phyloP scores from a whole-genome alignment of 371 early-diverging fungal genomes.

The Actinomortierella wolfii region DNA sequence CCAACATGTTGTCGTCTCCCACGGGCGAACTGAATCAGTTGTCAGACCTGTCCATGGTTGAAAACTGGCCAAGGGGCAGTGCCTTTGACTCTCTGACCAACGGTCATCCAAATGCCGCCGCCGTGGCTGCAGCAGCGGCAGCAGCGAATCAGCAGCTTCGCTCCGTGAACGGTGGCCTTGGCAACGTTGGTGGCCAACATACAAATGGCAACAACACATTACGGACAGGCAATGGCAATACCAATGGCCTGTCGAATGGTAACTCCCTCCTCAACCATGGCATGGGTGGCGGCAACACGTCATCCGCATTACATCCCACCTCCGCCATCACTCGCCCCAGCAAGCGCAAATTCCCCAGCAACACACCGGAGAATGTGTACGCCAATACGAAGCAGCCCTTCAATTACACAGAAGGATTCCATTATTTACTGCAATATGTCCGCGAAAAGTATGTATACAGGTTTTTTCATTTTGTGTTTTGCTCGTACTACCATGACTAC shows the following conservation, averaged over 20 bases:
- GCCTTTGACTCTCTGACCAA: constrained; percentile 42
- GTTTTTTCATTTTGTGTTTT: background rate
- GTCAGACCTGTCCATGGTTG: constrained; percentile 41
- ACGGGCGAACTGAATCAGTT: constrained; percentile 35
- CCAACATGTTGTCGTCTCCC: constrained; percentile 74
- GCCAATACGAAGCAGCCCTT: constrained; percentile 74
- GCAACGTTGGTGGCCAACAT: constrained; percentile 3
- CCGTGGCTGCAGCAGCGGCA: constrained; percentile 47
- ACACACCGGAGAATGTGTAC: constrained; percentile 74
- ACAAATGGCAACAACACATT: constrained; percentile 6
- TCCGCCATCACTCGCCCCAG: constrained; percentile 11
- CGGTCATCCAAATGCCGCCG: constrained; percentile 16
- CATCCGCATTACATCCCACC: background rate
- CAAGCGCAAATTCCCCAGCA: constrained; percentile 33
- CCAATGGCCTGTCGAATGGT: too few species aligned
- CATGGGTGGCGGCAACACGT: background rate
- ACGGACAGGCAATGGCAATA: constrained; percentile 6
- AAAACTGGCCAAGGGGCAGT: constrained; percentile 34
- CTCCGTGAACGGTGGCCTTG: background rate
- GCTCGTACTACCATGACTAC: background rate
- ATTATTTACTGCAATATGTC: constrained; percentile 80
- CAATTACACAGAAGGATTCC: constrained; percentile 89
- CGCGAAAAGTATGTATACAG: constrained; percentile 62
- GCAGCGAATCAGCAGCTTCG: constrained; percentile 9
- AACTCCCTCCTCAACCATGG: background rate